Evolutionary conservation across 2,329 filamentous ascomycete species (phyloP), one percentile per base, ranked within the genome.

Genomic region (Epichloe amarillans): DNA sequence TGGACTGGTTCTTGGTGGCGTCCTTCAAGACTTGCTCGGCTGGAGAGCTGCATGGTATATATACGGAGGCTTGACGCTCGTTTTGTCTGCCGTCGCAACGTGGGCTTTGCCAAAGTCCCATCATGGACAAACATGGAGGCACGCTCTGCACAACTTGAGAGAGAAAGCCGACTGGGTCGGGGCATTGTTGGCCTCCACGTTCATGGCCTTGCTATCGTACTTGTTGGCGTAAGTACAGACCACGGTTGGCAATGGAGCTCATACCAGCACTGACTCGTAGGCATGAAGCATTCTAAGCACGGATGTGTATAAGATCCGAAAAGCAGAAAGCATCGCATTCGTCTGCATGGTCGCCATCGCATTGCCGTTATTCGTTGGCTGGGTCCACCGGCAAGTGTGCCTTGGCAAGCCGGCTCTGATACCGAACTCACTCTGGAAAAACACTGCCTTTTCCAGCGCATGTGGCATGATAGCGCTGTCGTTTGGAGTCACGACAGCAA

Each of bases 361-460:
- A 2, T 60, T 80, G 3, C 72, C 72, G 0, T 57, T 63, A 0
- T 83, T 83, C 58, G 63, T 75, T 42, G 58, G 65, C 10, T 83
- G 79, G 79, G 71, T 79, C 46, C 67, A 69, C 11, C 65, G 66
- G 3, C 75, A 74, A 46, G 72, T 74, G 46, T 65, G 62, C 11
- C 57, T 61, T 0, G 66, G 67, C 10, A 67, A 66, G 3, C 73
- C 77, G 12, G 77, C 78, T 0, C 60, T 84, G 7, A 82, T 84
- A 21, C 80, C 80, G 0, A 83, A 83, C 59, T 73, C 71, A 0
- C 63, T 84, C 0, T 84, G 80, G 80, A 69, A 64, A n/a, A 81
- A 79, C 43, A 60, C 62, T 0, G 62, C 73, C 3, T 84, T 83
- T 56, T 72, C 75, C 0, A 70, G 65, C 26, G 72, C 79, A 19